Evolutionary conservation across 2,329 filamentous ascomycete genomes (phyloP), one percentile per base, ranked within the genome.

Genomic region (Beauveria brongniartii): DNA sequence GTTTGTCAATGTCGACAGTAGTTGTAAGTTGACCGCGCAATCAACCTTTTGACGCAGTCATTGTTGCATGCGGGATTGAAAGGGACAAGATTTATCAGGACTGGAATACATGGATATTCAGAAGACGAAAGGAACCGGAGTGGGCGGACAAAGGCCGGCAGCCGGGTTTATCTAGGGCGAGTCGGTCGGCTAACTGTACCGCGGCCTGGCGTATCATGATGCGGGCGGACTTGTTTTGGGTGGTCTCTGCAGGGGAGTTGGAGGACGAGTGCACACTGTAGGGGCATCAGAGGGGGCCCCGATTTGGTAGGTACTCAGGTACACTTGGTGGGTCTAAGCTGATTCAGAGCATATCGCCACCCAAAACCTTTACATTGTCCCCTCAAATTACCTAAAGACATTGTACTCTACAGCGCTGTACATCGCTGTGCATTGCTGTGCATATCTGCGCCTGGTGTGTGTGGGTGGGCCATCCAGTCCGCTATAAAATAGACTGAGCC

Each of bases 121-220:
- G 3, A 34, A 37, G 34, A 37, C 34, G 34, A 37, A 7, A 40
- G 40, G 48, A 44, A 44, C 10, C 26, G 56, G 56, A 46, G 37
- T 41, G 34, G 30, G 55, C 34, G 55, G 55, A 51, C n/a, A 28
- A 22, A 7, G 37, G n/a, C 34, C 24, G 24, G 40, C 9, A 26
- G 24, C 34, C 34, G 22, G 48, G 14, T 52, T 53, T 53, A 59
- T 48, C 22, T 26, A 57, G 37, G 56, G 37, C 56, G 46, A 51
- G 7, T 24, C 55, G 47, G 26, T 47, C 46, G 47, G 56, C n/a
- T 51, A 48, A 46, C 48, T 48, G 40, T 46, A 37, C 47, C 47
- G 44, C 46, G 55, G 54, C 37, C 26, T 30, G 8, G n/a, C 40
- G 44, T 58, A 59, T 59, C 40, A 59, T 52, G 47, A 46, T 30